Percentiles rank a stretch among this genome's conserved stretches.
Evolutionary conservation across 1,284 basidiomycete genomes (phyloP).

Genomic region (Anthracocystis panici-leucophaei): DNA sequence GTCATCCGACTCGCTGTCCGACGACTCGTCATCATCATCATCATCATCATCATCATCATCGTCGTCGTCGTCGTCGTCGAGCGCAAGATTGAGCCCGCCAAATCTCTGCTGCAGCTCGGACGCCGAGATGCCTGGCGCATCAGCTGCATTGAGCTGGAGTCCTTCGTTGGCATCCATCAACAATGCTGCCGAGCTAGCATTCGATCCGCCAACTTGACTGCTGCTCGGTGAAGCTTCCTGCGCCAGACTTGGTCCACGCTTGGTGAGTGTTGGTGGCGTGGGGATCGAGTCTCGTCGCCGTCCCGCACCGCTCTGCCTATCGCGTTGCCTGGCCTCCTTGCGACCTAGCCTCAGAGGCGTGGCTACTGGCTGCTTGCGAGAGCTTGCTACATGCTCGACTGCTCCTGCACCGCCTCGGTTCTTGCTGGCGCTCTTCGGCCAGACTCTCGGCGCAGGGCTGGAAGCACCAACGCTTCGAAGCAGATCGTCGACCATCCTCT

Average conservation of each 20-base stretch:
- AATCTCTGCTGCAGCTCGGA: constrained; percentile 32
- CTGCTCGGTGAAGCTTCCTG: constrained; percentile 24
- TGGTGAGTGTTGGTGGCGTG: constrained; percentile 65
- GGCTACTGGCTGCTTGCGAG: constrained; percentile 48
- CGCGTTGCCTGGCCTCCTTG: constrained; percentile 37
- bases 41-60: constrained; percentile 62
- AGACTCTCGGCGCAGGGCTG: constrained; percentile 38
- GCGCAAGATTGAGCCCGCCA: constrained; percentile 23
- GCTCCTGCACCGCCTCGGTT: constrained; percentile 2
- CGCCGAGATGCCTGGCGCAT: constrained; percentile 12
- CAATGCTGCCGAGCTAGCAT: constrained; percentile 49
- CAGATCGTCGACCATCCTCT: constrained; percentile 65
- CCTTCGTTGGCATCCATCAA: constrained; percentile 60
- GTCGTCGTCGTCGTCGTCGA: constrained; percentile 41
- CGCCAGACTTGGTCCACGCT: constrained; percentile 36
- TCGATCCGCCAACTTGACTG: constrained; percentile 15
- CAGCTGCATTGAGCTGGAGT: constrained; percentile 33
- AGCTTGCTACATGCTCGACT: constrained; percentile 14
- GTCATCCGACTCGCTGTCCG: constrained; percentile 45
- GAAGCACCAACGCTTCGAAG: constrained; percentile 61
- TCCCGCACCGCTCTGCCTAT: constrained; percentile 19
- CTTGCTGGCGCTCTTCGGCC: constrained; percentile 45
- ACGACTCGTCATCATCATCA: constrained; percentile 43
- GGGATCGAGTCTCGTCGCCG: constrained; percentile 62
- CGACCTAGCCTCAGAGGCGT: constrained; percentile 56